phyloP scores from a whole-genome alignment of 495 filamentous ascomycete species.

The Neurospora intermedia region DNA sequence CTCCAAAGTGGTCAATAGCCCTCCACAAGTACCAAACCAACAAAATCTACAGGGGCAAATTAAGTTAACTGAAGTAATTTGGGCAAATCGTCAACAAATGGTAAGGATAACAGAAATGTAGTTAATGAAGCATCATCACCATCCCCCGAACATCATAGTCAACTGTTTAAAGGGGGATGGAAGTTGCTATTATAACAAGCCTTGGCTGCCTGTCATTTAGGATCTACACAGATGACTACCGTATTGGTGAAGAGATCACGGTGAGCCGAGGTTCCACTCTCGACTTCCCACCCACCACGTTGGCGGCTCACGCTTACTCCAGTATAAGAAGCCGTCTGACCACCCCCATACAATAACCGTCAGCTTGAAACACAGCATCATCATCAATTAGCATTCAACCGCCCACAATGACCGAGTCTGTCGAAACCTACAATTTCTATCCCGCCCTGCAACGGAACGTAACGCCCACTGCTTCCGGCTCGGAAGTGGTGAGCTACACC shows the following conservation, averaged over 20 bases:
- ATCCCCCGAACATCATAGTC: too few relatives aligned
- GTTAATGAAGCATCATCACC: too few relatives aligned
- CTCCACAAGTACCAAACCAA: too few relatives aligned
- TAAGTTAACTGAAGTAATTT: too few relatives aligned
- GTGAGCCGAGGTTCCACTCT: background rate
- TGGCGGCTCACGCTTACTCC: background rate
- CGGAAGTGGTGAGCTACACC: conserved; percentile 13
- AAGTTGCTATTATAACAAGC: background rate
- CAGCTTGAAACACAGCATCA: background rate
- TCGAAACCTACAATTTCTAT: conserved; percentile 13
- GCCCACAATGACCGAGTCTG: conserved; percentile 1
- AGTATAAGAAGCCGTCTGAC: background rate
- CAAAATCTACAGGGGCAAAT: too few relatives aligned
- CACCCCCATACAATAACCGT: background rate
- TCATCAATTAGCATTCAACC: background rate
- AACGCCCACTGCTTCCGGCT: conserved; percentile 12
- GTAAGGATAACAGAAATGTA: too few relatives aligned
- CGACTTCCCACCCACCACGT: background rate
- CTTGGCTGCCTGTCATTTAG: background rate
- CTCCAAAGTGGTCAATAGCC: too few relatives aligned
- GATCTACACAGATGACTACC: background rate
- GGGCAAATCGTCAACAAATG: too few relatives aligned
- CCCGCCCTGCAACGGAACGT: conserved; percentile 10
- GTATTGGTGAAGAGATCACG: background rate
- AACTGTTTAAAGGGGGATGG: background rate